Conservation (phyloP, 805 yeast species). For the Debaryomyces castellii region DNA sequence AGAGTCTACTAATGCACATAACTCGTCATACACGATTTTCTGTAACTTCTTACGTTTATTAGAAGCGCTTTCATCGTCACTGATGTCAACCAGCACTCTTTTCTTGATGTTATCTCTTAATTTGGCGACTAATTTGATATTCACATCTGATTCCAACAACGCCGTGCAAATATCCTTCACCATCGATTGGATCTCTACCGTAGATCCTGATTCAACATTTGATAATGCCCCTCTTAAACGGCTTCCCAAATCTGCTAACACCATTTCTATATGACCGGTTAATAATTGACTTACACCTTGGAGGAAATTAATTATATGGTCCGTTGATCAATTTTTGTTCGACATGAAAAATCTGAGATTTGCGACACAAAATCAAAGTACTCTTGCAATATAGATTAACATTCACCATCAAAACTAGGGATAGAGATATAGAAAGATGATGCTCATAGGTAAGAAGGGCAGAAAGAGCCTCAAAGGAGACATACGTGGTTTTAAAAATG, state of each 20-base stretch:
- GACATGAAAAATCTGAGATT: not conserved
- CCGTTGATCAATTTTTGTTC: not conserved
- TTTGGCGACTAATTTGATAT: slow-evolving; percentile 75
- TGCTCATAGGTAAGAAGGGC: too few species aligned
- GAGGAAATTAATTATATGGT: not conserved
- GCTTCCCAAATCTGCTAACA: slow-evolving; percentile 46
- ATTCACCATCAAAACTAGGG: too few species aligned
- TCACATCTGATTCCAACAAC: slow-evolving; percentile 89
- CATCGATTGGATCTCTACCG: slow-evolving; percentile 47
- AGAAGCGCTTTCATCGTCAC: slow-evolving; percentile 50
- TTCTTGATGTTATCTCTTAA: slow-evolving; percentile 59
- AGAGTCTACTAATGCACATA: slow-evolving; percentile 82
- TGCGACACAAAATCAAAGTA: not conserved
- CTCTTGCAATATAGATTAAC: too few species aligned
- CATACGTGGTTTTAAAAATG: too few species aligned
- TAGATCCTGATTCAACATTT: slow-evolving; percentile 39
- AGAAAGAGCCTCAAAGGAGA: too few species aligned
- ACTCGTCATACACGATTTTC: slow-evolving; percentile 91
- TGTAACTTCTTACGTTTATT: slow-evolving; percentile 81
- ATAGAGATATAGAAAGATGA: too few species aligned
- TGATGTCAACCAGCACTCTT: slow-evolving; percentile 55
- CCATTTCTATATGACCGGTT: slow-evolving; percentile 24
- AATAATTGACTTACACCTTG: not conserved
- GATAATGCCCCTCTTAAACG: slow-evolving; percentile 44
- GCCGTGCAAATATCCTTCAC: slow-evolving; percentile 90